Evolutionary conservation across 2,329 filamentous ascomycete species (phyloP), one percentile per base, ranked within the genome.

Genomic region (Xylaria polymorpha): DNA sequence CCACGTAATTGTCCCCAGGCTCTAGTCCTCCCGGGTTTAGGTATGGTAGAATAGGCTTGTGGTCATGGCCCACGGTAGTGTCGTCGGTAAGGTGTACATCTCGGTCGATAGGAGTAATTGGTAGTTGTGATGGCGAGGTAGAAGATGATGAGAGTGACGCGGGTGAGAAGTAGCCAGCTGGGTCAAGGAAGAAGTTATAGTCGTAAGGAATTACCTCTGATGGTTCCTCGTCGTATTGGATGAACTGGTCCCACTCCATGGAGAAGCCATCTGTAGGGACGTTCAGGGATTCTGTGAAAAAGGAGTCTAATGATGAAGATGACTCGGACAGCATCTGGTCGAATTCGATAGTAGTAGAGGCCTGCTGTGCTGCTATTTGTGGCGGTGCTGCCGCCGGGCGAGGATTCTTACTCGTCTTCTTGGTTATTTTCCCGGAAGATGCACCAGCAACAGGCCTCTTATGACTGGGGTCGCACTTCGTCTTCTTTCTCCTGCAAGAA

Each of bases 401-500:
- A 43, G 66, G 59, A 59, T 32, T 62, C 25, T 71, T 72, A 25
- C 50, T 66, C 4, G 72, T 43, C 65, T 83, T 86, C 78, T 84
- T 87, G 12, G 79, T 75, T 10, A 79, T 72, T 75, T 81, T 85
- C 37, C 71, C 64, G 72, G 74, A 59, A 76, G 74, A 69, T 76
- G 80, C 29, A 78, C 71, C 67, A 79, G 80, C 78, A 22, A 77
- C 72, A 35, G 82, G 79, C 80, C 84, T 85, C 82, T 84, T 87
- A 78, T 90, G 87, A 79, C 84, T 87, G 2, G 87, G 87, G 72
- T 88, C 86, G 76, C 87, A 90, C 55, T 87, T 85, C 48, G 87
- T 83, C 85, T 91, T 91, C 84, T 90, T 91, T 77, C 82, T 83
- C 69, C 84, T 82, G 81, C 89, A 91, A 69, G 83, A 81, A 51